Conservation (phyloP, 2,329 filamentous ascomycete genomes). For the Botrytis squamosa region DNA sequence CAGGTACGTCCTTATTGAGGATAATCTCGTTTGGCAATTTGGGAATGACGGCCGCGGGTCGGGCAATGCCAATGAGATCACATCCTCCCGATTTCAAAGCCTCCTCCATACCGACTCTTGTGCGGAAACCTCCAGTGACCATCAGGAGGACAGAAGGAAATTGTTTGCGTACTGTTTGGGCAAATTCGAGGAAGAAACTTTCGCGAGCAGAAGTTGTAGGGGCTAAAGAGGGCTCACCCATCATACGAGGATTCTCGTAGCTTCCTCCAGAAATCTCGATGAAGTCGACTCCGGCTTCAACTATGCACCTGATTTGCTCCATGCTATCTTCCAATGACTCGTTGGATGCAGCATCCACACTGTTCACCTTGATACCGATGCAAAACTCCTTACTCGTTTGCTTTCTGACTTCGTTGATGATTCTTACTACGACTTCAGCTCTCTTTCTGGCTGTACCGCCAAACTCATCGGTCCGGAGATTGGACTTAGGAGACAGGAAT, state of each 20-base stretch:
- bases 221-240: constrained; percentile 19
- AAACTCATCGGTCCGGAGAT: constrained; percentile 65
- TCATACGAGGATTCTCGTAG: constrained; percentile 50
- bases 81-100: constrained; percentile 48
- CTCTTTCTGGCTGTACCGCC: constrained; percentile 72
- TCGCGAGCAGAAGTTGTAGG: constrained; percentile 53
- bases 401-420: constrained; percentile 59
- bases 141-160: constrained; percentile 50
- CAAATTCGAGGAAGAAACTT: constrained; percentile 68
- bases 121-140: constrained; percentile 64
- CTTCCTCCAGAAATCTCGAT: constrained; percentile 65
- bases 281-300: constrained; percentile 58
- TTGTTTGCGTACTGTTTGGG: constrained; percentile 48
- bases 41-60: constrained; percentile 47
- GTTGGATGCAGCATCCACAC: constrained; percentile 48
- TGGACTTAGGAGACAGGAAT: constrained; percentile 67
- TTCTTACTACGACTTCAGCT: constrained; percentile 62
- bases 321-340: constrained; percentile 52
- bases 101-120: constrained; percentile 49
- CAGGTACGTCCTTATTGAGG: constrained; percentile 37
- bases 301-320: constrained; percentile 55
- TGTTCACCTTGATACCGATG: constrained; percentile 56
- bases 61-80: constrained; percentile 50
- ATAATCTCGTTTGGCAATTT: constrained; percentile 43
- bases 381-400: constrained; percentile 42